These are phyloP conservation scores for Paecilomyces fulvus DNA, from an alignment of 2,329 filamentous ascomycete species.

Conservation along the genomic window DNA sequence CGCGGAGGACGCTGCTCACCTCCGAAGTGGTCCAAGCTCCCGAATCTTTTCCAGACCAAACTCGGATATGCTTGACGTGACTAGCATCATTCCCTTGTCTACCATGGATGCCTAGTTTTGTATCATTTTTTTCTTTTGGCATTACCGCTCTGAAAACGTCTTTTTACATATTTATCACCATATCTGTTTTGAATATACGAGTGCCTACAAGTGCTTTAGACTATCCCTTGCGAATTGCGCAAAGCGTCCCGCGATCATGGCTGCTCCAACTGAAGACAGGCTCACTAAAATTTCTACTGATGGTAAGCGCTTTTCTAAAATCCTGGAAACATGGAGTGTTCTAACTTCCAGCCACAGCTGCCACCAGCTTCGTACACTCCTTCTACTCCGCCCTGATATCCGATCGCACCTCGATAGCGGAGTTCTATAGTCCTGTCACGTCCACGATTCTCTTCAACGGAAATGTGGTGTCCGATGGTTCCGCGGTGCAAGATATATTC, in stretches of 20 bases:
- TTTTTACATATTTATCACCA: background rate
- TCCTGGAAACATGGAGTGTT: background rate
- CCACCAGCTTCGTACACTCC: conserved; percentile 60
- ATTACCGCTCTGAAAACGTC: background rate
- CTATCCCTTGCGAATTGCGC: background rate
- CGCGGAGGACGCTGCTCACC: conserved; percentile 2
- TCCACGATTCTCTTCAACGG: conserved; percentile 76
- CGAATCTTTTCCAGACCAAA: conserved; percentile 4
- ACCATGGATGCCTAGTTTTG: background rate
- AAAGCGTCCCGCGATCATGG: conserved; percentile 16
- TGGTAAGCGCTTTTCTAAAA: conserved; percentile 18
- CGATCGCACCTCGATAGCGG: conserved; percentile 47
- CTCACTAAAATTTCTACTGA: conserved; percentile 36
- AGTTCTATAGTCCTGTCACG: conserved; percentile 58
- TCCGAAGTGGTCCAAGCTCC: conserved; percentile 29
- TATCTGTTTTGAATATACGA: background rate
- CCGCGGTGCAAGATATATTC: conserved; percentile 61
- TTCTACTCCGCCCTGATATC: conserved; percentile 70
- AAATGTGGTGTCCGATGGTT: conserved; percentile 52
- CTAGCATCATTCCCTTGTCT: background rate
- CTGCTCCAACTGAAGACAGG: conserved; percentile 23
- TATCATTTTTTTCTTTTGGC: background rate
- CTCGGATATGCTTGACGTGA: background rate
- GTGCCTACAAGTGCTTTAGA: background rate
- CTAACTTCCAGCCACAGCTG: conserved; percentile 41